A percentile compares a stretch with the other conserved stretches of the same genome.
Conservation (phyloP, 1,139 yeast species). For the Candida sanyaensis region DNA sequence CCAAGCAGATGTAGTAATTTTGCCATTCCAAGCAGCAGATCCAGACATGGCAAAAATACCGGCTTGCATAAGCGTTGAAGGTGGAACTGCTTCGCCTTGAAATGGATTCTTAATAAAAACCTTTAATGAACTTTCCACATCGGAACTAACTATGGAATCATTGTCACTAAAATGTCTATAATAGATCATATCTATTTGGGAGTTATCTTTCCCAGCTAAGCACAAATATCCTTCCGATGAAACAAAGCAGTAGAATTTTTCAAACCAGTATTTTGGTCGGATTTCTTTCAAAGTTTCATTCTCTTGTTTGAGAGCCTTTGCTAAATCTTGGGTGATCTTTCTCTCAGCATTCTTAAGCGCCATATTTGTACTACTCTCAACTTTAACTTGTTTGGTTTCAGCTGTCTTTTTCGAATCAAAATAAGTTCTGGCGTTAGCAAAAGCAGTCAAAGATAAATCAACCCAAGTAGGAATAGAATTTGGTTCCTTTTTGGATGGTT, state of each 20-base stretch:
- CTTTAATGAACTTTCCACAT: constrained; percentile 70
- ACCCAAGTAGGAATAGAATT: constrained; percentile 52
- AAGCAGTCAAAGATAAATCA: constrained; percentile 72
- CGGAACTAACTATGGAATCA: constrained; percentile 76
- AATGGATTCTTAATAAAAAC: constrained; percentile 81
- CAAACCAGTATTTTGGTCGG: constrained; percentile 85
- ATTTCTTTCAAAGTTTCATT: constrained; percentile 63
- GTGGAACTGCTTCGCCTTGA: constrained; percentile 65
- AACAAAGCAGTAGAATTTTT: constrained; percentile 90
- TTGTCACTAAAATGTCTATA: constrained; percentile 72
- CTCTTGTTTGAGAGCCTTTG: constrained; percentile 64
- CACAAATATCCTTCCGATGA: constrained; percentile 88
- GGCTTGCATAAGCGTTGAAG: constrained; percentile 86
- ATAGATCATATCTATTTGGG: constrained; percentile 84
- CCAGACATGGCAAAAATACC: constrained; percentile 82
- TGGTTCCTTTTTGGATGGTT: constrained; percentile 3
- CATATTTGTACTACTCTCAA: constrained; percentile 72
- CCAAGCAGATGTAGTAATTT: constrained; percentile 83
- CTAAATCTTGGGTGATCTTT: constrained; percentile 73
- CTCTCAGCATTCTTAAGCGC: constrained; percentile 87
- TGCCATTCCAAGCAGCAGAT: constrained; percentile 88
- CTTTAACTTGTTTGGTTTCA: constrained; percentile 75
- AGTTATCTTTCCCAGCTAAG: constrained; percentile 79
- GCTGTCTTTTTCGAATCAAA: constrained; percentile 81
- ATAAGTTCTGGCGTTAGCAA: constrained; percentile 87